Evolutionary conservation across 176 grass and related monocot species (phyloP).

Genomic region (Puccinellia tenuiflora): DNA sequence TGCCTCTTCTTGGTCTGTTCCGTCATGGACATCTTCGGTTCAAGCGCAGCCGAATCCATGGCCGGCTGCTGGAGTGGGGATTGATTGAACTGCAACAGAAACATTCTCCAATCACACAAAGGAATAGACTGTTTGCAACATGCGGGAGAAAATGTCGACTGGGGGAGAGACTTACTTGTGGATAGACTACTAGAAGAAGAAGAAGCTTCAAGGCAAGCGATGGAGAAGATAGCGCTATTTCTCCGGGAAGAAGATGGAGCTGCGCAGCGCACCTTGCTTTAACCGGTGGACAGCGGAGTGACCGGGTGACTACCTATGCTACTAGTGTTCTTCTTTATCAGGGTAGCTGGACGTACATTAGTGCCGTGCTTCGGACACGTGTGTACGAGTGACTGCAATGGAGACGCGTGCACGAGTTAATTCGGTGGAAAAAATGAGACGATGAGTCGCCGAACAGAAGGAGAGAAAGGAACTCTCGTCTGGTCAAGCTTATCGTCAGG

Average conservation of each 20-base stretch:
- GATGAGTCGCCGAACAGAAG: too few relatives aligned
- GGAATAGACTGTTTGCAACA: neutral
- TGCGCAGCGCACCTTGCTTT: neutral
- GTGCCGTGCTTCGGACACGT: neutral
- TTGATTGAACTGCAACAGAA: neutral
- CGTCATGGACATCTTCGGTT: neutral
- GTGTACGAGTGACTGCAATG: neutral
- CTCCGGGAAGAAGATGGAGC: neutral
- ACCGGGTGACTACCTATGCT: neutral
- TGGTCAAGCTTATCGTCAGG: too few relatives aligned
- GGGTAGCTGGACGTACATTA: neutral
- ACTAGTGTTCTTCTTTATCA: neutral
- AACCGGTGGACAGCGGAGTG: neutral
- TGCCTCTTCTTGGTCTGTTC: neutral
- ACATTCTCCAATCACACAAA: neutral
- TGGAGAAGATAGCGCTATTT: neutral
- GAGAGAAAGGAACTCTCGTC: too few relatives aligned
- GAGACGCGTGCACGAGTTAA: neutral
- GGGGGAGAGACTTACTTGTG: neutral
- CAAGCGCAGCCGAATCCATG: neutral
- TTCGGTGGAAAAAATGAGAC: neutral
- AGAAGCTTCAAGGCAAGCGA: neutral
- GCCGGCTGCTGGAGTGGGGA: neutral
- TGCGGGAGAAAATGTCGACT: neutral
- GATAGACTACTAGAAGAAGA: neutral